phyloP scores from a whole-genome alignment of 345 rosid genomes.

The Stellera chamaejasme region DNA sequence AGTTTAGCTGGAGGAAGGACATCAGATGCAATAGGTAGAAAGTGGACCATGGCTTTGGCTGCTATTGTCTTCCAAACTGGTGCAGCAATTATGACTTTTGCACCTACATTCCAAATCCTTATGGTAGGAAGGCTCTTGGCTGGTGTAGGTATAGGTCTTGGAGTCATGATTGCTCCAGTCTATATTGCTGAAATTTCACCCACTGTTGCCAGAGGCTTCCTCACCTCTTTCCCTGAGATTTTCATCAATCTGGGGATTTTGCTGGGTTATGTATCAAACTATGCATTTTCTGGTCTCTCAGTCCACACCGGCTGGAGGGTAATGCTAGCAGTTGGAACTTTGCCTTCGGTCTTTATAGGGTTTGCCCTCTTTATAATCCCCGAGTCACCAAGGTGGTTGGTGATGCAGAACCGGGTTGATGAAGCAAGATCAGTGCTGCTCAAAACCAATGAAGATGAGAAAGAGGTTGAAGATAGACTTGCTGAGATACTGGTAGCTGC shows the following conservation, averaged over 20 bases:
- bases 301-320: conserved; percentile 73
- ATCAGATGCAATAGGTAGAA: conserved; percentile 73
- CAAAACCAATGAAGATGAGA: conserved; percentile 60
- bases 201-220: conserved; percentile 50
- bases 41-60: conserved; percentile 93
- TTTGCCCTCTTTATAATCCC: conserved; percentile 77
- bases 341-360: conserved; percentile 75
- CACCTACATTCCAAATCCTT: conserved; percentile 59
- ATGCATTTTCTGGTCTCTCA: conserved; percentile 62
- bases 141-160: conserved; percentile 77
- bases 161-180: conserved; percentile 89
- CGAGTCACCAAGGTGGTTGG: conserved; percentile 90
- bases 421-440: conserved; percentile 67
- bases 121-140: conserved; percentile 76
- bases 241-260: conserved; percentile 78
- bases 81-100: conserved; percentile 69
- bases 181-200: conserved; percentile 90
- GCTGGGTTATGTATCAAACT: conserved; percentile 88
- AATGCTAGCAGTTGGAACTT: conserved; percentile 85
- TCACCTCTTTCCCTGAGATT: conserved; percentile 84
- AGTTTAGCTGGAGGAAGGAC: conserved; percentile 85
- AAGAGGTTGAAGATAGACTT: conserved; percentile 71
- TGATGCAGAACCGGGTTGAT: conserved; percentile 64
- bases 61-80: conserved; percentile 74
- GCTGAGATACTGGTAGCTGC: conserved; percentile 72